Percentiles rank a stretch among this genome's conserved stretches.
Evolutionary conservation across 768 basidiomycete genomes (phyloP).

Genomic region (Psilocybe subaeruginosa): DNA sequence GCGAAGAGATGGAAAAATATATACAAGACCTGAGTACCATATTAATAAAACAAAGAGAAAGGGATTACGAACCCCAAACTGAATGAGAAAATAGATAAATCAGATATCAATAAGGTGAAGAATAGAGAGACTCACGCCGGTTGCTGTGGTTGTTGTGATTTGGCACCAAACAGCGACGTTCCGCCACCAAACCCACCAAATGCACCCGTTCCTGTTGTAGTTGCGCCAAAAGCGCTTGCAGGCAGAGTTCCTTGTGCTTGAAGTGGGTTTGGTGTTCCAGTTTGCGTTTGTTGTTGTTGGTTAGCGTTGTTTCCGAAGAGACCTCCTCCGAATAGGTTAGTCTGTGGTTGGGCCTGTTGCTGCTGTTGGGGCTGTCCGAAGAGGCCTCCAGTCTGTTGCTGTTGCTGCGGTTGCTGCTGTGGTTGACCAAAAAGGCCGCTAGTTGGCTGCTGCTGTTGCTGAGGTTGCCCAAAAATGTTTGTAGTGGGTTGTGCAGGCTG

Average conservation of each 20-base stretch:
- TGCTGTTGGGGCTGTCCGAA: constrained; percentile 30
- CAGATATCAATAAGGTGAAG: background rate
- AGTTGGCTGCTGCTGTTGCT: constrained; percentile 26
- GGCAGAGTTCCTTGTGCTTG: constrained; percentile 35
- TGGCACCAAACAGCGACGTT: constrained; percentile 33
- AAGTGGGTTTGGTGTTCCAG: constrained; percentile 18
- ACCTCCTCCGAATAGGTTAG: constrained; percentile 20
- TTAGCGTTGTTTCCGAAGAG: constrained; percentile 21
- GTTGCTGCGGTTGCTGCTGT: constrained; percentile 30
- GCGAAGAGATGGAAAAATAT: background rate
- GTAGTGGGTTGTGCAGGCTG: constrained; percentile 26
- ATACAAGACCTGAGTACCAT: background rate
- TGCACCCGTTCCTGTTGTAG: constrained; percentile 16
- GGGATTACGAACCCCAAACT: constrained; percentile 20
- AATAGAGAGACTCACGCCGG: constrained; percentile 14
- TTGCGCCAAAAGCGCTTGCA: constrained; percentile 28
- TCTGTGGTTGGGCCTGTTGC: constrained; percentile 26
- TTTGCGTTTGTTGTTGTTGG: constrained; percentile 29
- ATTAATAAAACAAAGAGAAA: background rate
- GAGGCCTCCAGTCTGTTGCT: constrained; percentile 22
- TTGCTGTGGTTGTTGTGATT: constrained; percentile 33
- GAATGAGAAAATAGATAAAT: background rate
- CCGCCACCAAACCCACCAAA: constrained; percentile 23
- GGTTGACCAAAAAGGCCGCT: constrained; percentile 32
- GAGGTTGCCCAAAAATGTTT: constrained; percentile 35